These are phyloP conservation scores for Kodamaea lidongshanica DNA, from an alignment of 805 yeast species.

Conservation along the genomic window DNA sequence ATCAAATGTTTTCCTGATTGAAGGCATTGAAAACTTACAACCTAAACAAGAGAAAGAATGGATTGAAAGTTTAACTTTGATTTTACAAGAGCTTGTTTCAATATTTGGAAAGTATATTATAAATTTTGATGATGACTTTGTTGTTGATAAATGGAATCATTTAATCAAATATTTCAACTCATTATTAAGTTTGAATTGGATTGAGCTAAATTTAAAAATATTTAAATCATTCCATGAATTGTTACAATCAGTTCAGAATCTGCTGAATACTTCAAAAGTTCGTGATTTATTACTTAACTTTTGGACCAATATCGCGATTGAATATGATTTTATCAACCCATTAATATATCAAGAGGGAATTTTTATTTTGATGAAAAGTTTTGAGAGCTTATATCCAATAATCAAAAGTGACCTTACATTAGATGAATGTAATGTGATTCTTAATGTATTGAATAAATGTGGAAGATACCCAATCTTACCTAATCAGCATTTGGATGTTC, in stretches of 20 bases:
- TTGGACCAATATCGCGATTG: conserved; percentile 41
- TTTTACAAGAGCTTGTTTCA: conserved; percentile 60
- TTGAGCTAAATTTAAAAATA: conserved; percentile 49
- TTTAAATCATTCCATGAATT: conserved; percentile 50
- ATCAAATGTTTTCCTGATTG: conserved; percentile 7
- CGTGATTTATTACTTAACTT: conserved; percentile 41
- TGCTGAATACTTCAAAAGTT: conserved; percentile 11
- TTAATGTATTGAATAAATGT: conserved; percentile 57
- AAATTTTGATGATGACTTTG: conserved; percentile 16
- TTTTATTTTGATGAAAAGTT: conserved; percentile 48
- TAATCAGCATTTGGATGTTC: conserved; percentile 46
- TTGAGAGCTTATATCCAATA: conserved; percentile 42
- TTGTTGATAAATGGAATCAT: conserved; percentile 46
- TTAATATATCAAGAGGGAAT: conserved; percentile 54
- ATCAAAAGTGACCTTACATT: conserved; percentile 24
- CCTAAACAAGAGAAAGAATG: conserved; percentile 33
- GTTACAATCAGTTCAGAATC: conserved; percentile 27
- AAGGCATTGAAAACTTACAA: conserved; percentile 8
- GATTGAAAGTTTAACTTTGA: conserved; percentile 56
- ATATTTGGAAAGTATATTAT: conserved; percentile 51
- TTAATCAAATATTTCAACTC: conserved; percentile 45
- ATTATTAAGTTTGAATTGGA: conserved; percentile 35
- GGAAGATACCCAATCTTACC: conserved; percentile 72
- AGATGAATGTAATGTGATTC: conserved; percentile 41
- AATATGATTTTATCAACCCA: conserved; percentile 36